A percentile compares a stretch with the other conserved stretches of the same genome.
Evolutionary conservation across 225 moss, liverwort and hornwort species (phyloP).

Genomic region (Sphagnum tenellum): DNA sequence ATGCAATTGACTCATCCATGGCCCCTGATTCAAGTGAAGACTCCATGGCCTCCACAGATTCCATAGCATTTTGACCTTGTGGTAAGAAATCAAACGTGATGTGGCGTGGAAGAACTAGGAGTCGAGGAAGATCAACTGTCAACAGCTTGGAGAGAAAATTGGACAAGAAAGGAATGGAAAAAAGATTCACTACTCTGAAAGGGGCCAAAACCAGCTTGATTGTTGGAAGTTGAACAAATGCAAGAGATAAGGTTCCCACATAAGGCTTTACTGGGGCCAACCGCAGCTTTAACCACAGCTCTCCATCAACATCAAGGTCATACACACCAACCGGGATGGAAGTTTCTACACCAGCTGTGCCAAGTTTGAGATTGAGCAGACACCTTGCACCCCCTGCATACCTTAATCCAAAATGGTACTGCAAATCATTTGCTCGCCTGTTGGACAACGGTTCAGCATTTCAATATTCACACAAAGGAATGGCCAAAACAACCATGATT

Average conservation of each 20-base stretch:
- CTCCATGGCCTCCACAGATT: constrained; percentile 57
- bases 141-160: constrained; percentile 83
- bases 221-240: constrained; percentile 82
- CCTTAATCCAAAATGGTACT: constrained; percentile 88
- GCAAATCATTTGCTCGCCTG: constrained; percentile 89
- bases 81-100: constrained; percentile 96
- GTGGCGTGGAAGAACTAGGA: constrained; percentile 87
- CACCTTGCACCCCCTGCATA: constrained; percentile 90
- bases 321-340: constrained; percentile 89
- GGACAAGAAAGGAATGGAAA: constrained; percentile 86
- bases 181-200: constrained; percentile 84
- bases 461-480: too few relatives aligned
- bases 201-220: constrained; percentile 88
- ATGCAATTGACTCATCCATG: constrained; percentile 75
- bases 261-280: constrained; percentile 90
- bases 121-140: constrained; percentile 85
- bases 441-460: too few relatives aligned
- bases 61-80: constrained; percentile 68
- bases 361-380: constrained; percentile 66
- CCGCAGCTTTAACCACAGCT: constrained; percentile 87
- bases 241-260: constrained; percentile 83
- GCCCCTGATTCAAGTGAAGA: constrained; percentile 47
- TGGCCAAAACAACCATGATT: too few relatives aligned
- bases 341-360: constrained; percentile 57
- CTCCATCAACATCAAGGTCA: constrained; percentile 87